phyloP scores from a whole-genome alignment of 306 rosid genomes.

The Canavalia ensiformis region DNA sequence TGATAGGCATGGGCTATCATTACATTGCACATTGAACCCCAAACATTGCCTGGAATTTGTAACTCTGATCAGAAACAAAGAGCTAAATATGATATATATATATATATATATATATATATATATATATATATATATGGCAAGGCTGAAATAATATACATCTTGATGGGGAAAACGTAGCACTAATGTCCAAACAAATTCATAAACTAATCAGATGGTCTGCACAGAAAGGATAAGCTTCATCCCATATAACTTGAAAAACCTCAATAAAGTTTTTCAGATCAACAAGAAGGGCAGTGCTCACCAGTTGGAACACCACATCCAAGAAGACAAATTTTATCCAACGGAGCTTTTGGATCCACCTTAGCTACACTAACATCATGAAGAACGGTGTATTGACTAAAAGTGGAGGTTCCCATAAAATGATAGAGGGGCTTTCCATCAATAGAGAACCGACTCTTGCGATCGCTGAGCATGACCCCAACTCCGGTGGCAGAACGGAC shows the following conservation, averaged over 20 bases:
- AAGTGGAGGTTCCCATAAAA: slow-evolving; percentile 98
- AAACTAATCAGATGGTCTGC: slow-evolving; percentile 6
- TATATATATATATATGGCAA: slow-evolving; percentile 8
- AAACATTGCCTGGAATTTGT: background rate
- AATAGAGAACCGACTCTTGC: slow-evolving; percentile 81
- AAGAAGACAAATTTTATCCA: slow-evolving; percentile 94
- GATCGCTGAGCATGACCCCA: slow-evolving; percentile 92
- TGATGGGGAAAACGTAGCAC: background rate
- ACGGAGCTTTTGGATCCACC: slow-evolving; percentile 82
- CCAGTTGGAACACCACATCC: slow-evolving; percentile 92
- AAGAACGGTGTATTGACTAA: slow-evolving; percentile 94
- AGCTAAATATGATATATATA: background rate
- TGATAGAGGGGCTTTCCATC: slow-evolving; percentile 89
- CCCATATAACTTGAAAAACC: background rate
- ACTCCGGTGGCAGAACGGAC: slow-evolving; percentile 93
- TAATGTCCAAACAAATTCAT: slow-evolving; percentile 25
- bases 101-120: background rate
- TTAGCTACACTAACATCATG: slow-evolving; percentile 97
- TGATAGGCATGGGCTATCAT: slow-evolving; percentile 7
- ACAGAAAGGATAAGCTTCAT: background rate
- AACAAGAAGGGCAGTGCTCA: slow-evolving; percentile 20
- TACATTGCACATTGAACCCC: slow-evolving; percentile 31
- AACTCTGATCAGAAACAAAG: slow-evolving; percentile 6
- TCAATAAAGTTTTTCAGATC: background rate
- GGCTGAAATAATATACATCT: background rate